Conservation (phyloP, 495 filamentous ascomycete genomes). For the Penicillium pancosmium region DNA sequence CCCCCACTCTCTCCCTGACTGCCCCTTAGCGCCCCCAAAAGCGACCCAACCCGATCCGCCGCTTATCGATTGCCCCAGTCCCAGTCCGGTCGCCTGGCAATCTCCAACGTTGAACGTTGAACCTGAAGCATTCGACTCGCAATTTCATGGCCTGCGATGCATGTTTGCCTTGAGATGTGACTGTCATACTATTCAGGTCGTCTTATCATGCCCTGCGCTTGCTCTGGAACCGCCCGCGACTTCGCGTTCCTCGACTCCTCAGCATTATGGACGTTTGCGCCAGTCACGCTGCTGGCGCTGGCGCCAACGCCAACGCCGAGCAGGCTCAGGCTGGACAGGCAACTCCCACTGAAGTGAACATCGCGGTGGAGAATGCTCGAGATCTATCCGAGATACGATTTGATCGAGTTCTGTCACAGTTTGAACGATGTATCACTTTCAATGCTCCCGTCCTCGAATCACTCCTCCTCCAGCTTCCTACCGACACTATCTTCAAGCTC, state of each 20-base stretch:
- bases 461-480: slow-evolving; percentile 59
- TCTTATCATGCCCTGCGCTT: slow-evolving; percentile 44
- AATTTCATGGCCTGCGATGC: slow-evolving; percentile 1
- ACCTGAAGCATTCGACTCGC: background rate
- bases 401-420: slow-evolving; percentile 45
- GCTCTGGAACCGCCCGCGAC: slow-evolving; percentile 36
- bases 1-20: slow-evolving; percentile 11
- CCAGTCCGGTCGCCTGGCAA: background rate
- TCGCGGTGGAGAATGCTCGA: slow-evolving; percentile 30
- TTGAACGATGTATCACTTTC: slow-evolving; percentile 56
- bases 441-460: slow-evolving; percentile 61
- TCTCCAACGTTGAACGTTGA: too few relatives aligned
- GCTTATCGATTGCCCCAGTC: slow-evolving; percentile 9
- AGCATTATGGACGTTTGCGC: background rate
- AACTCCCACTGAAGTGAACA: background rate
- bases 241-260: slow-evolving; percentile 30
- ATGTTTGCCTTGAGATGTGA: slow-evolving; percentile 36
- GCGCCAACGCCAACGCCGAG: background rate
- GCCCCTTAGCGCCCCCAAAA: background rate
- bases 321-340: background rate
- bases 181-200: slow-evolving; percentile 21
- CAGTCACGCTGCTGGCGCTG: background rate
- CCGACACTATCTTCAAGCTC: slow-evolving; percentile 56
- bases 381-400: slow-evolving; percentile 28
- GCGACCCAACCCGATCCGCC: background rate